These are phyloP conservation scores for Cryptococcus floricola DNA, from an alignment of 1,284 basidiomycete species.

Conservation along the genomic window DNA sequence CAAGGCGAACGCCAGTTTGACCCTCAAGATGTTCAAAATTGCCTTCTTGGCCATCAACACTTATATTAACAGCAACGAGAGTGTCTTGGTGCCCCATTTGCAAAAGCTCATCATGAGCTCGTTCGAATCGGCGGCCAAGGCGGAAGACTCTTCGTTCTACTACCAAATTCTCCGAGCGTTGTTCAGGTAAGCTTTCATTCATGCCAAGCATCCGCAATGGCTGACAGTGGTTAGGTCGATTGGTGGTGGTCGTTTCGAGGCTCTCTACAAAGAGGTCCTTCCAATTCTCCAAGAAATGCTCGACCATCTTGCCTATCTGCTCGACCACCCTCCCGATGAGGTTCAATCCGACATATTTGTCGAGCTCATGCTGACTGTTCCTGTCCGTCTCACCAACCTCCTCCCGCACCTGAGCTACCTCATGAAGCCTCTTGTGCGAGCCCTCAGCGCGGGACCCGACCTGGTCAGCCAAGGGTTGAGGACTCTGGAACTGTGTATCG, in stretches of 20 bases:
- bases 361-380: slow-evolving; percentile 95
- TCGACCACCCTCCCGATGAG: slow-evolving; percentile 72
- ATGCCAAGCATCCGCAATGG: neutral
- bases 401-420: slow-evolving; percentile 92
- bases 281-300: slow-evolving; percentile 96
- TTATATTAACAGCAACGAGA: slow-evolving; percentile 77
- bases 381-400: slow-evolving; percentile 89
- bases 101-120: slow-evolving; percentile 95
- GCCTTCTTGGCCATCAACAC: slow-evolving; percentile 85
- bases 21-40: slow-evolving; percentile 93
- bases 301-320: slow-evolving; percentile 85
- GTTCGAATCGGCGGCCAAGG: slow-evolving; percentile 88
- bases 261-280: slow-evolving; percentile 93
- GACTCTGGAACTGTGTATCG: slow-evolving; percentile 98
- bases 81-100: slow-evolving; percentile 86
- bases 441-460: slow-evolving; percentile 81
- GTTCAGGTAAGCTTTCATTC: slow-evolving; percentile 60
- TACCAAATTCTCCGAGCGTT: slow-evolving; percentile 90
- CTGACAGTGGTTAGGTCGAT: slow-evolving; percentile 59
- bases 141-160: slow-evolving; percentile 86
- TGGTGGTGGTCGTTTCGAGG: slow-evolving; percentile 93
- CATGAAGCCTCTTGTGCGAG: slow-evolving; percentile 94
- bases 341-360: slow-evolving; percentile 83
- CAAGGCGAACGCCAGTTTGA: slow-evolving; percentile 68
- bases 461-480: slow-evolving; percentile 93